Evolutionary conservation across 2,329 filamentous ascomycete species (phyloP), one percentile per base, ranked within the genome.

Genomic region (Sordariomycetes sp.): DNA sequence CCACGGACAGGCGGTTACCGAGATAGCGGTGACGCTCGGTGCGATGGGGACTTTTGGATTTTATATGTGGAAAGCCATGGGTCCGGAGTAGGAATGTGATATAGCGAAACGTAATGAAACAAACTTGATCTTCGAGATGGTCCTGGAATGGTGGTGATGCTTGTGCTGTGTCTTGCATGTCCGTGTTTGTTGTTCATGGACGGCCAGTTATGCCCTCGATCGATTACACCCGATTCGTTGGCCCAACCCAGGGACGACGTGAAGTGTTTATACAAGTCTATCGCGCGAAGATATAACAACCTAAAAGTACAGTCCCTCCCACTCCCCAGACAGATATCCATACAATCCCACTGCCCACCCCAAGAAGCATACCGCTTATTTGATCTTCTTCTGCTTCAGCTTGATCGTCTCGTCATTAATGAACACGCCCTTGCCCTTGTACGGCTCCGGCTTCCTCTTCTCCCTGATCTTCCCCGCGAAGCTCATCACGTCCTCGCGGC

Each of bases 371-470:
- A 3, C 12, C 37, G 14, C 68, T 77, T 85, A 94, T 80, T 92
- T 93, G 72, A 93, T 90, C 82, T 93, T 94, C 87, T 97, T 99
- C 68, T 90, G 88, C 86, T 99, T 99, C 74, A 99, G 73, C 81
- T 88, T 96, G 76, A 99, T 97, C 34, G 91, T 97, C 80, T 99
- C 91, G 62, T 92, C 90, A 69, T 97, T 95, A 66, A 99, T 87
- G 71, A 97, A 99, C 66, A 99, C 96, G 66, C 94, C 94, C 84
- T 99, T 97, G 64, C 94, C 94, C 83, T 99, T 99, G 75, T 99
- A 99, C 63, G 94, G 94, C 76, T 99, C 94, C 34, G 94, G 94
- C 63, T 82, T 82, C 69, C 94, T 86, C 93, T 93, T 97, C 73
- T 79, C 82, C 65, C 90, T 81, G 64, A 99, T 95, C 65, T 86